A percentile compares a stretch with the other conserved stretches of the same genome.
Conservation (phyloP, 495 filamentous ascomycete genomes). For the Aspergillus leporis region DNA sequence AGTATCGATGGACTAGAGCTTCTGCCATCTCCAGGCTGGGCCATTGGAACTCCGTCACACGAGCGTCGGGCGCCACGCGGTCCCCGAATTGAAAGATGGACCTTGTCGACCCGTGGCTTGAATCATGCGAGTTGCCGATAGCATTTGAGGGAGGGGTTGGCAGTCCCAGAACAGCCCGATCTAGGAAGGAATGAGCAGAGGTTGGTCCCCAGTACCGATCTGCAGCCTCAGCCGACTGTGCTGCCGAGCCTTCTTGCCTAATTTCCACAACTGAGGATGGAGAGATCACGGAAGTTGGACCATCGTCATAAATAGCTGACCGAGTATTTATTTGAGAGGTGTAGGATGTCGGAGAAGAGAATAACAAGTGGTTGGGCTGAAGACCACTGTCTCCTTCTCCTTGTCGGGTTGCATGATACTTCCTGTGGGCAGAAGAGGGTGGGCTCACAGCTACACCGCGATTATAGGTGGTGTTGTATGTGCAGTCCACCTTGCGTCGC, state of each 20-base stretch:
- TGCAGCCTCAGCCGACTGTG: constrained; percentile 11
- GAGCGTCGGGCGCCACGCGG: constrained; percentile 19
- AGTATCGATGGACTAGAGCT: constrained; percentile 28
- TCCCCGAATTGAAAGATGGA: constrained; percentile 31
- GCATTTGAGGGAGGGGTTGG: constrained; percentile 15
- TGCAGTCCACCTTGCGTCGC: constrained; percentile 18
- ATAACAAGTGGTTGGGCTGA: background rate
- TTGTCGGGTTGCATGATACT: background rate
- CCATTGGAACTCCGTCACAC: constrained; percentile 22
- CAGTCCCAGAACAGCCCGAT: constrained; percentile 21
- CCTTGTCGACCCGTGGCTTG: background rate
- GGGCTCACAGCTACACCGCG: constrained; percentile 26
- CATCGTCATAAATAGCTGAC: background rate
- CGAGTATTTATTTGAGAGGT: background rate
- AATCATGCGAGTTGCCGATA: constrained; percentile 1
- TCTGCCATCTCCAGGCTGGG: constrained; percentile 18
- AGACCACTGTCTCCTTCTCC: background rate
- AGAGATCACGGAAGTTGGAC: background rate
- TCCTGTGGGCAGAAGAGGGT: constrained; percentile 13
- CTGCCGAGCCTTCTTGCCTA: background rate
- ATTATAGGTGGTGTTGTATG: constrained; percentile 28
- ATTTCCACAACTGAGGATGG: constrained; percentile 2
- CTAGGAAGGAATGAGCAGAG: constrained; percentile 31
- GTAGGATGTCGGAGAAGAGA: background rate
- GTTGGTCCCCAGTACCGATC: constrained; percentile 29